Evolutionary conservation across 2,329 filamentous ascomycete genomes (phyloP).

Genomic region (Penicillium sp.): DNA sequence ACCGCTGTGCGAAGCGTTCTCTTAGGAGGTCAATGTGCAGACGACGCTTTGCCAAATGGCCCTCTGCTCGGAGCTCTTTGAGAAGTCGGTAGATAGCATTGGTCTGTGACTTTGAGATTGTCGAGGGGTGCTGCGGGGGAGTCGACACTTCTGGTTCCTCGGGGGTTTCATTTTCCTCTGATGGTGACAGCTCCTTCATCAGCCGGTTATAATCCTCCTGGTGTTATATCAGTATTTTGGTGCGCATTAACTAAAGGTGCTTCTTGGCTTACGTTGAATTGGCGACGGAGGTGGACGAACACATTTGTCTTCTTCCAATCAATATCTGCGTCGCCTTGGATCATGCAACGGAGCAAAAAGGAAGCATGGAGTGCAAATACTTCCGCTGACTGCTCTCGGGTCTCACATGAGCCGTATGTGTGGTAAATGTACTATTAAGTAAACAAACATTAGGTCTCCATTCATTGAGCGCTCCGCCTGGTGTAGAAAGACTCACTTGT

Average conservation of each 20-base stretch:
- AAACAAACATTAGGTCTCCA: neutral
- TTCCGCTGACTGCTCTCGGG: constrained; percentile 46
- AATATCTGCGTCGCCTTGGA: constrained; percentile 44
- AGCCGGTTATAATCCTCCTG: constrained; percentile 37
- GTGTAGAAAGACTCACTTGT: constrained; percentile 31
- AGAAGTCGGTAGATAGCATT: constrained; percentile 39
- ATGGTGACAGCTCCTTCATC: constrained; percentile 26
- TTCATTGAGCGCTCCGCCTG: neutral
- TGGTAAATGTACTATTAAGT: constrained; percentile 40
- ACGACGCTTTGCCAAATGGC: constrained; percentile 41
- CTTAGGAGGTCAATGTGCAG: constrained; percentile 37
- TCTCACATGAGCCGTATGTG: constrained; percentile 42
- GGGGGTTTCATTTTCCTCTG: constrained; percentile 18
- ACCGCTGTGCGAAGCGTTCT: constrained; percentile 31
- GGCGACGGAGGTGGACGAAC: constrained; percentile 44
- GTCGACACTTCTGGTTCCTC: constrained; percentile 22
- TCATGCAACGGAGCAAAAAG: constrained; percentile 48
- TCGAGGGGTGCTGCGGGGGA: constrained; percentile 25
- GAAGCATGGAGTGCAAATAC: constrained; percentile 45
- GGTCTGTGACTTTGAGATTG: constrained; percentile 34
- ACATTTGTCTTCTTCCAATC: constrained; percentile 45
- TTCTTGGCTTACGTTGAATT: constrained; percentile 37
- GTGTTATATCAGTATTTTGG: neutral
- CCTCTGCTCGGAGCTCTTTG: constrained; percentile 39
- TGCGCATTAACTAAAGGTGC: neutral